Evolutionary conservation across 176 grass and related monocot genomes (phyloP).

Genomic region (Dendrocalamus sinicus): DNA sequence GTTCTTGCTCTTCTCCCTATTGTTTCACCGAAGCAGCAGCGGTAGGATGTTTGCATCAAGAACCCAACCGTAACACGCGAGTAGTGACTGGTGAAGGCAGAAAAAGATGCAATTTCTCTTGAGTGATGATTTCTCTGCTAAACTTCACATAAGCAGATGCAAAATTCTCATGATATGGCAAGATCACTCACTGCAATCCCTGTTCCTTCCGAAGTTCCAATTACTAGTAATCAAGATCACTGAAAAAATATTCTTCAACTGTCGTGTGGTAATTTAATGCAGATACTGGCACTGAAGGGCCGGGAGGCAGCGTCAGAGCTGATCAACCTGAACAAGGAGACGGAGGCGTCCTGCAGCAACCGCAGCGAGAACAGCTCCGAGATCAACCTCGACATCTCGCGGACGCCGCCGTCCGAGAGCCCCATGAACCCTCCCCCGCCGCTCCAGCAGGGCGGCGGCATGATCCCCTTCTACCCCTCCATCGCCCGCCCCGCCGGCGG

Average conservation of each 20-base stretch:
- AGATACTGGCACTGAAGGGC: slow-evolving; percentile 77
- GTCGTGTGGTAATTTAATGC: slow-evolving; percentile 31
- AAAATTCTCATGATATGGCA: background rate
- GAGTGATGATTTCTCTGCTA: background rate
- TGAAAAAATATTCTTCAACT: background rate
- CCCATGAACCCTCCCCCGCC: slow-evolving; percentile 42
- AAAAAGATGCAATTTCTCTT: background rate
- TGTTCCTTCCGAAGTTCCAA: background rate
- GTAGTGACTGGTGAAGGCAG: background rate
- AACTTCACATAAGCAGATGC: background rate
- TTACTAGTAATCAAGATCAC: background rate
- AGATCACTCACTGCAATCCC: background rate
- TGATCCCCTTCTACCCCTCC: slow-evolving; percentile 61
- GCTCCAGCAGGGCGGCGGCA: slow-evolving; percentile 36
- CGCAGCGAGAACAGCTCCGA: slow-evolving; percentile 95
- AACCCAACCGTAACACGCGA: background rate
- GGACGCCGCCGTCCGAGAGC: slow-evolving; percentile 62
- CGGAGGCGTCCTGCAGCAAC: slow-evolving; percentile 91
- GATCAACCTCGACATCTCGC: slow-evolving; percentile 87
- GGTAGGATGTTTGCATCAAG: background rate
- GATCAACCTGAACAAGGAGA: slow-evolving; percentile 98
- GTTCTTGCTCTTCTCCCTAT: background rate
- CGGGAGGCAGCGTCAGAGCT: slow-evolving; percentile 75
- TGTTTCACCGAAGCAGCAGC: background rate
- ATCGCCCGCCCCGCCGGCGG: slow-evolving; percentile 18